Evolutionary conservation across 768 basidiomycete species (phyloP).

Genomic region (Lentinula detonsa): DNA sequence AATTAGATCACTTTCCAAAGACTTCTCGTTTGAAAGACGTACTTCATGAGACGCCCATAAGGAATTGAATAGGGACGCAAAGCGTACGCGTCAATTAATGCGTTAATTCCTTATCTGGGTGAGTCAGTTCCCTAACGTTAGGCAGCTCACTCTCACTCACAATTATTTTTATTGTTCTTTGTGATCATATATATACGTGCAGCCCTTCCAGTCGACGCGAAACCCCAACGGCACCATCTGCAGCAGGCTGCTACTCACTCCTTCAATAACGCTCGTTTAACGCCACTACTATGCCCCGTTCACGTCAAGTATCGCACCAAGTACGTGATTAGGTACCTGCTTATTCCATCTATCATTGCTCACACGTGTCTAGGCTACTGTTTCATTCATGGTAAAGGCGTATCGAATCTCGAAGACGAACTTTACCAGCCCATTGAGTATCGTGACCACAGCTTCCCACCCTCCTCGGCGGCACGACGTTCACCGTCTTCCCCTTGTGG

Average conservation of each 20-base stretch:
- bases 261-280: neutral
- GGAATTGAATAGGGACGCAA: too few species aligned
- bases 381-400: neutral
- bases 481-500: neutral
- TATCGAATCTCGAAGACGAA: neutral
- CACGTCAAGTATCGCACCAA: neutral
- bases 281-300: neutral
- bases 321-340: neutral
- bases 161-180: too few species aligned
- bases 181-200: too few species aligned
- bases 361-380: neutral
- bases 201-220: too few species aligned
- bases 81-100: too few species aligned
- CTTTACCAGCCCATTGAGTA: neutral
- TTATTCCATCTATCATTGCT: neutral
- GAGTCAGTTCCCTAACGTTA: too few species aligned
- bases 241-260: neutral
- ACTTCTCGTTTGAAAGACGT: too few species aligned
- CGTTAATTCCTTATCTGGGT: too few species aligned
- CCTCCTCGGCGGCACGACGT: neutral
- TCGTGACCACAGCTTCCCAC: neutral
- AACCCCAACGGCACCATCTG: neutral
- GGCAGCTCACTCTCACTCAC: too few species aligned
- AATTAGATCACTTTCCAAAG: neutral
- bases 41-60: too few species aligned